These are phyloP conservation scores for Neostapfia colusana DNA, from an alignment of 176 grass and related monocot genomes.

Conservation along the genomic window DNA sequence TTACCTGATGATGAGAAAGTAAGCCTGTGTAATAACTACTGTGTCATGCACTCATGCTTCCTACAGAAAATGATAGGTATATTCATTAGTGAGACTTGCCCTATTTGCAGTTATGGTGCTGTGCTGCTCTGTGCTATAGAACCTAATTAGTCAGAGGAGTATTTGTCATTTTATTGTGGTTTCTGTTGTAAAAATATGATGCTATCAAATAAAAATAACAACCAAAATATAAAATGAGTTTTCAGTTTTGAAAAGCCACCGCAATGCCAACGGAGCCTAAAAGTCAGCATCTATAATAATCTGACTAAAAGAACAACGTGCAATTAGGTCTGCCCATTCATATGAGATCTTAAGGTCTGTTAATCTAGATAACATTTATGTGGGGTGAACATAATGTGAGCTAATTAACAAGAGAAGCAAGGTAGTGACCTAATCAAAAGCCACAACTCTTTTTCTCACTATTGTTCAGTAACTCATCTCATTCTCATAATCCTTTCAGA, in stretches of 20 bases:
- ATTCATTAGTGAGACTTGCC: not conserved
- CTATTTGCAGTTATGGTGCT: too few species aligned
- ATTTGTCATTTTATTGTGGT: too few species aligned
- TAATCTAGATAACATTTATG: not conserved
- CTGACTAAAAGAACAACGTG: not conserved
- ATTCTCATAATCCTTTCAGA: constrained; percentile 33
- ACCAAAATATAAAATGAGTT: too few species aligned
- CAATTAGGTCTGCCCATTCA: not conserved
- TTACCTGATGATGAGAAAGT: constrained; percentile 90
- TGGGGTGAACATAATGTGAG: not conserved
- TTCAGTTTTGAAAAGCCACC: too few species aligned
- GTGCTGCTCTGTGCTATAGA: too few species aligned
- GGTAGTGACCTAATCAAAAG: not conserved
- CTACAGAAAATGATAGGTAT: not conserved
- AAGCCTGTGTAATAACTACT: constrained; percentile 26
- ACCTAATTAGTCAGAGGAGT: too few species aligned
- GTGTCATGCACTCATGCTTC: not conserved
- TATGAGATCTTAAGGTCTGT: not conserved
- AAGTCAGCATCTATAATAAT: not conserved
- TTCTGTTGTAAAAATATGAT: too few species aligned
- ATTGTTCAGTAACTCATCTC: not conserved
- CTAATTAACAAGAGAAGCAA: not conserved
- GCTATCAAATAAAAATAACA: too few species aligned
- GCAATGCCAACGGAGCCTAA: too few species aligned
- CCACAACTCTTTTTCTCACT: not conserved